phyloP scores from a whole-genome alignment of 2,329 filamentous ascomycete genomes.

The Colletotrichum costaricense region DNA sequence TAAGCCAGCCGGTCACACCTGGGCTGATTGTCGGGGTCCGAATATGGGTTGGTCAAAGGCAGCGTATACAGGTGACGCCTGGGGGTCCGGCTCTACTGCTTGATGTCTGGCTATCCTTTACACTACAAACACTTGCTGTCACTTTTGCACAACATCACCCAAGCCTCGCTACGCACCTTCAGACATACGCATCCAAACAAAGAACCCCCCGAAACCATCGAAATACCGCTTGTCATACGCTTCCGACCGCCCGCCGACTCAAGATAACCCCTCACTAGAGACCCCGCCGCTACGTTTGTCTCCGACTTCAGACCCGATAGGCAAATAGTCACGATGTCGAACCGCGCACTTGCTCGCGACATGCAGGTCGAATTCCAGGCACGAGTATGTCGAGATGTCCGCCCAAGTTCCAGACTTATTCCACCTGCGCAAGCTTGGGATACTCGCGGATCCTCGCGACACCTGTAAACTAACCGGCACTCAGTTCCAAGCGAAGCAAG shows the following conservation, averaged over 20 bases:
- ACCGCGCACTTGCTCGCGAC: constrained; percentile 68
- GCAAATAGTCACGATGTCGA: constrained; percentile 59
- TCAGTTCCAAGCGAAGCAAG: constrained; percentile 71
- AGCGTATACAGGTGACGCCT: not conserved
- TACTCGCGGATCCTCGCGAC: not conserved
- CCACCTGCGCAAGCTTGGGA: not conserved
- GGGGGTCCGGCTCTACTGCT: not conserved
- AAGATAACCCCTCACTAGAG: not conserved
- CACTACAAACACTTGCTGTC: not conserved
- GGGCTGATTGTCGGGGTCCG: not conserved
- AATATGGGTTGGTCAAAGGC: not conserved
- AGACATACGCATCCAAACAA: not conserved
- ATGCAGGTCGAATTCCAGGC: constrained; percentile 74
- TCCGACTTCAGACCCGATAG: not conserved
- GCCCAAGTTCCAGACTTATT: not conserved
- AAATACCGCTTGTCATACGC: not conserved
- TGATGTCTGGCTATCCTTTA: not conserved
- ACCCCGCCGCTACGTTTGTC: not conserved
- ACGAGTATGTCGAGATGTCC: constrained; percentile 51
- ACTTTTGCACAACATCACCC: not conserved
- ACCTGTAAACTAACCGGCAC: not conserved
- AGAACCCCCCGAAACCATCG: not conserved
- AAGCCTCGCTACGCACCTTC: not conserved
- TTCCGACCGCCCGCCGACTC: not conserved
- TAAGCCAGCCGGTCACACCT: not conserved